phyloP scores from a whole-genome alignment of 164 flowering plant species.

The Amborella trichopoda region DNA sequence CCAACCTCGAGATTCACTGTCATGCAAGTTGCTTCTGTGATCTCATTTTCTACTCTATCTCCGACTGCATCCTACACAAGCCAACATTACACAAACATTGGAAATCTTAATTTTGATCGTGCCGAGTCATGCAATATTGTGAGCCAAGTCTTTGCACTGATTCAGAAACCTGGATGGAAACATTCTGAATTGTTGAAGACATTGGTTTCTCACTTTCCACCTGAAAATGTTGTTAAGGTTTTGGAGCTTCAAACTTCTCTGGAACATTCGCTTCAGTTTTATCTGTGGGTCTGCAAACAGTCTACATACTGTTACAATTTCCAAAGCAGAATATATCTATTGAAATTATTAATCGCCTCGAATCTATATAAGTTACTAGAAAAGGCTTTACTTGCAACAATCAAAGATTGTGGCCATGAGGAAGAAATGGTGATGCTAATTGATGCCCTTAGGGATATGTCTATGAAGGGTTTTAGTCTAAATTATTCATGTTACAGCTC shows the following conservation, averaged over 20 bases:
- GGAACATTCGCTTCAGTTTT: constrained; percentile 11
- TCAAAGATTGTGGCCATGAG: constrained; percentile 9
- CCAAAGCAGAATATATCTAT: constrained; percentile 12
- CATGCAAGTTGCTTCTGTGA: too few species aligned
- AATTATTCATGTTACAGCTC: constrained; percentile 24
- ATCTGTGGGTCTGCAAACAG: constrained; percentile 21
- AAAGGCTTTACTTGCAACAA: constrained; percentile 12
- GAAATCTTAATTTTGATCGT: too few species aligned
- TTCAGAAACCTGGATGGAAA: constrained; percentile 20
- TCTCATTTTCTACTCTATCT: too few species aligned
- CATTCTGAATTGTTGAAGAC: constrained; percentile 10
- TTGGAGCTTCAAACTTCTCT: constrained; percentile 9
- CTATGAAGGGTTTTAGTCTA: constrained; percentile 13
- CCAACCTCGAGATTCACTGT: too few species aligned
- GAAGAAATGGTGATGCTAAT: constrained; percentile 15
- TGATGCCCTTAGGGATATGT: constrained; percentile 11
- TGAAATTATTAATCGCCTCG: constrained; percentile 11
- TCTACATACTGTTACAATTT: constrained; percentile 24
- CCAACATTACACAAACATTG: too few species aligned
- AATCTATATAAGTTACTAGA: constrained; percentile 11
- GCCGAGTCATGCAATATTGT: too few species aligned
- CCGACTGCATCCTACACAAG: too few species aligned
- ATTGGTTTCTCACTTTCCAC: constrained; percentile 22
- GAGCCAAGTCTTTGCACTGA: constrained; percentile 5
- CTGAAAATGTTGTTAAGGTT: constrained; percentile 14